A percentile compares a stretch with the other conserved stretches of the same genome.
Evolutionary conservation across 371 early-diverging fungal species (phyloP).

Genomic region (Syncephalis plumigaleata): DNA sequence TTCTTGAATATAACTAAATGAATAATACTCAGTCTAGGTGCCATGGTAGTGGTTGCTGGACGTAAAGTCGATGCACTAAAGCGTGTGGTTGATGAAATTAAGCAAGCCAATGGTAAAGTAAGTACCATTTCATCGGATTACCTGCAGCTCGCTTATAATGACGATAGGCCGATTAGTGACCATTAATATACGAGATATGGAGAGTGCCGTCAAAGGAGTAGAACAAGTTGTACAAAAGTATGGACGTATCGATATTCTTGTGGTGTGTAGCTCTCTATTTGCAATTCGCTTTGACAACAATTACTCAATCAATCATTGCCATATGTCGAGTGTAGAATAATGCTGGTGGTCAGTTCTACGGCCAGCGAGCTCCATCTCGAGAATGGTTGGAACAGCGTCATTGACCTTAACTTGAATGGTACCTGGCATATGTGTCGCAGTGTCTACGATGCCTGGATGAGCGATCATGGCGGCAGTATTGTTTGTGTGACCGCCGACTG

Average conservation of each 20-base stretch:
- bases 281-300: neutral
- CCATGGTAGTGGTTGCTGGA: constrained; percentile 23
- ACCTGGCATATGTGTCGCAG: constrained; percentile 23
- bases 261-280: constrained; percentile 10
- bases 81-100: constrained; percentile 16
- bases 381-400: constrained; percentile 24
- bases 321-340: constrained; percentile 14
- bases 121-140: constrained; percentile 7
- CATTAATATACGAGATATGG: constrained; percentile 22
- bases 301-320: neutral
- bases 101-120: constrained; percentile 14
- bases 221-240: constrained; percentile 15
- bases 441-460: constrained; percentile 18
- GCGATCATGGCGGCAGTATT: constrained; percentile 22
- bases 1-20: neutral
- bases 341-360: constrained; percentile 27
- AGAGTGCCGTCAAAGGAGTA: constrained; percentile 11
- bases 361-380: constrained; percentile 17
- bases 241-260: constrained; percentile 19
- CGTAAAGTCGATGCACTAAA: constrained; percentile 18
- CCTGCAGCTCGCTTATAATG: no score
- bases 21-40: constrained; percentile 17
- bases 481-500: constrained; percentile 29
- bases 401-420: constrained; percentile 30
- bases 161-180: neutral